Conservation (phyloP, 257 asterid genomes). For the Przewalskia tangutica region DNA sequence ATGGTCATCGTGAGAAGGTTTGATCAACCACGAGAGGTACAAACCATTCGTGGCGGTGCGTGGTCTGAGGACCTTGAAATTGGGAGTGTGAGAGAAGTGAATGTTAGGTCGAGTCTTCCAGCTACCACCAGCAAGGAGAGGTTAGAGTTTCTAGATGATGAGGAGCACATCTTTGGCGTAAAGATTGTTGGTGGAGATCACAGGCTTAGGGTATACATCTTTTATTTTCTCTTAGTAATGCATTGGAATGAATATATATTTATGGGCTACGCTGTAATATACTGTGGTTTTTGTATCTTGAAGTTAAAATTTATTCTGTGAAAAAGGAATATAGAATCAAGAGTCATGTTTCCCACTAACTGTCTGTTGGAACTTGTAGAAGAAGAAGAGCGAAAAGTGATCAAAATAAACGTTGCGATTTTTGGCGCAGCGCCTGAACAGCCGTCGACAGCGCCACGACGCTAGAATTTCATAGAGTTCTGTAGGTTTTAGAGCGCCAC, state of each 20-base stretch:
- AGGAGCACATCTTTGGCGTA: constrained; percentile 9
- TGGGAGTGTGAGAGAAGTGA: constrained; percentile 17
- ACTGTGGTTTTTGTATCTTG: neutral
- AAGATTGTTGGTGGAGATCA: constrained; percentile 21
- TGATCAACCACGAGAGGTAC: constrained; percentile 17
- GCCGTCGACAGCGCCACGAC: no score
- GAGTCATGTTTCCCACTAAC: neutral
- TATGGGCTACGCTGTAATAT: neutral
- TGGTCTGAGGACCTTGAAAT: constrained; percentile 9
- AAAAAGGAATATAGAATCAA: neutral
- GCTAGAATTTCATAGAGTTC: no score
- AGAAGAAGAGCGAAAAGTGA: no score
- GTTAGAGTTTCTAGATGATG: constrained; percentile 13
- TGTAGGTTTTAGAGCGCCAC: no score
- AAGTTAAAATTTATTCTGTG: neutral
- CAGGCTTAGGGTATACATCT: constrained; percentile 8
- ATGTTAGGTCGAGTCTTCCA: constrained; percentile 14
- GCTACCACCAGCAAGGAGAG: constrained; percentile 20
- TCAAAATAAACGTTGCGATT: no score
- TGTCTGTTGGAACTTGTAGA: no score
- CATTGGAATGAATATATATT: neutral
- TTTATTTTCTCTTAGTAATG: neutral
- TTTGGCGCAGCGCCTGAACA: no score
- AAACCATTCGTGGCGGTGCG: constrained; percentile 12
- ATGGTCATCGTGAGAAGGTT: constrained; percentile 17